phyloP scores from a whole-genome alignment of 495 filamentous ascomycete species.

The Schizothecium vesticola region DNA sequence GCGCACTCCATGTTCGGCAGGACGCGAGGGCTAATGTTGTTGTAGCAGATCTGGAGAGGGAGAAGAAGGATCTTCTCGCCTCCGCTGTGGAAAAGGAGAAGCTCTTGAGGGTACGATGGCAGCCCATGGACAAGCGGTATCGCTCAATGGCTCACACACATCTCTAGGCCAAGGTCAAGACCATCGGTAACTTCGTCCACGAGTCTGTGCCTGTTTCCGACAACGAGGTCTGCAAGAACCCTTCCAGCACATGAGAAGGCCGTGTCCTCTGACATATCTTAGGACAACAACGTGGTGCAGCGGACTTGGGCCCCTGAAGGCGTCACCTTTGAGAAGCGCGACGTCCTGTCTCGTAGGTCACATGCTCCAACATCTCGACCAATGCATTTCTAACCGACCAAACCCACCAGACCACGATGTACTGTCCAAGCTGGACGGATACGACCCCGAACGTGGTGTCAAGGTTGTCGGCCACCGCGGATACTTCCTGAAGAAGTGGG shows the following conservation, averaged over 20 bases:
- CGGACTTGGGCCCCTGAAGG: slow-evolving; percentile 76
- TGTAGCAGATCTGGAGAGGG: slow-evolving; percentile 60
- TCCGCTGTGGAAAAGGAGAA: slow-evolving; percentile 67
- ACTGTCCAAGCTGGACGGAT: slow-evolving; percentile 78
- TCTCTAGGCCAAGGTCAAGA: slow-evolving; percentile 64
- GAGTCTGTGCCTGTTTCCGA: slow-evolving; percentile 84
- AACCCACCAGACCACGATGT: slow-evolving; percentile 77
- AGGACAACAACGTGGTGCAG: slow-evolving; percentile 74
- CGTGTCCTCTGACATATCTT: not conserved
- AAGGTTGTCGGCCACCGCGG: slow-evolving; percentile 95
- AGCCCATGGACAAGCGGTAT: not conserved
- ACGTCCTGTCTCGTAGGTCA: slow-evolving; percentile 26
- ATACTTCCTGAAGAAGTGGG: slow-evolving; percentile 85
- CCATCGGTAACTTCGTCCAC: slow-evolving; percentile 91
- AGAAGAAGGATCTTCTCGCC: slow-evolving; percentile 73
- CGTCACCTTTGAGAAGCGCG: slow-evolving; percentile 56
- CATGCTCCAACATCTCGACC: slow-evolving; percentile 32
- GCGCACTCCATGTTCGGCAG: not conserved
- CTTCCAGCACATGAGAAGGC: not conserved
- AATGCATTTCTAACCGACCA: not conserved
- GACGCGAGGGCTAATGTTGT: slow-evolving; percentile 4
- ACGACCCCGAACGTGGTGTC: slow-evolving; percentile 87
- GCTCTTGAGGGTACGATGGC: slow-evolving; percentile 40
- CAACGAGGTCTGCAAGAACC: slow-evolving; percentile 58
- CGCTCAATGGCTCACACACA: not conserved